Base-by-base conservation (phyloP, 805 yeast species). In the Candida sakaeoensis region DNA sequence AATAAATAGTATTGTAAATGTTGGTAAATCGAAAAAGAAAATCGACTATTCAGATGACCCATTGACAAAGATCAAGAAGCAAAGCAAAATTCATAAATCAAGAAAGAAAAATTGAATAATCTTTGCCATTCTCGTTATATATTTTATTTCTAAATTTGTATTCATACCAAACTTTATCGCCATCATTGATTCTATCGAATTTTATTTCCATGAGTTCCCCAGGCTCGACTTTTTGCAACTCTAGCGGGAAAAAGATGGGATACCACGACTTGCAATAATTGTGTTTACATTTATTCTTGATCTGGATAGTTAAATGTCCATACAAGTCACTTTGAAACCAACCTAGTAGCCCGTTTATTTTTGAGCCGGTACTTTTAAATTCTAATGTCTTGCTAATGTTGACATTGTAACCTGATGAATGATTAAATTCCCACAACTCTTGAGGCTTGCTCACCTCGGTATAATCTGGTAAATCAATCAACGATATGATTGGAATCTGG, bases 281-380 rank as follows among this genome's bases (percentile, higher is more conserved):
- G 2, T 50, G 15, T 4, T 26, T 48, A 2, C 37, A 29, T 3
- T 9, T 16, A 8, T 80, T 79, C 23, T 63, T 58, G 12, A 74
- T 80, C 21, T 83, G 74, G 4, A 85, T 62, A 7, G 54, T 54
- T 17, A 80, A 65, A 34, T 78, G 82, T 1, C 72, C 75, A 55
- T 79, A 85, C n/a, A 89, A 66, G 2, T 61, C 73, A 0, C 93
- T 80, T n/a, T 70, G 71, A 52, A 90, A 90, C 52, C 68, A 80
- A 0, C 96, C 96, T 3, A 79, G 65, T 25, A 89, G 56, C 0
- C 91, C 96, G 55, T 87, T 90, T 2, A 86, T 57, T 14, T 22
- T 30, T 23, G 14, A 24, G 2, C 36, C 36, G 22, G 8, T 10
- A 21, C 24, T 39, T 7, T 22, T 14, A 19, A 39, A 34, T 10